Conservation (phyloP, 306 rosid species). For the Cucurbita argyrosperma region DNA sequence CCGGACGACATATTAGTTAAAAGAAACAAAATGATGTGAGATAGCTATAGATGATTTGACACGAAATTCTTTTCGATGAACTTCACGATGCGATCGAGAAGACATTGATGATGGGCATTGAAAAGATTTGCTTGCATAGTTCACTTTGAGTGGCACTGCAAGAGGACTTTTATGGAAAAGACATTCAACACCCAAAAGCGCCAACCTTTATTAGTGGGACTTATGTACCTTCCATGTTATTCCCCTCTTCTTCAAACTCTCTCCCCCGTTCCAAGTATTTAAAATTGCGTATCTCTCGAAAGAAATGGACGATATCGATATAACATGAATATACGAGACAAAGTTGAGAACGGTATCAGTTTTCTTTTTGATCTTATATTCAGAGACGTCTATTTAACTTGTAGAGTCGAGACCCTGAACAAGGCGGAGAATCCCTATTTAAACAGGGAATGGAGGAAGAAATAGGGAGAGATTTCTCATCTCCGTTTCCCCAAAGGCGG, state of each 20-base stretch:
- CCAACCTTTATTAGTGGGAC: neutral
- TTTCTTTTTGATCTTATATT: neutral
- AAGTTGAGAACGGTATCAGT: neutral
- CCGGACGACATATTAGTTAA: neutral
- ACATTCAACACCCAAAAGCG: neutral
- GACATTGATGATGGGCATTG: neutral
- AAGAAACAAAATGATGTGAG: neutral
- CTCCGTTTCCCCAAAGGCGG: no score
- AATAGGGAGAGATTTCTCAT: no score
- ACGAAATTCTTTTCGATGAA: neutral
- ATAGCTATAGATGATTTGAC: neutral
- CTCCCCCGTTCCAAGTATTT: neutral
- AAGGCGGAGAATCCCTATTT: no score
- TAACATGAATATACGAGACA: no score
- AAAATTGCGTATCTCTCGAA: no score
- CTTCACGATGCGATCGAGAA: neutral
- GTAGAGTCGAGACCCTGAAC: no score
- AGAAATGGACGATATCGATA: neutral
- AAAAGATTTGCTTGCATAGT: neutral
- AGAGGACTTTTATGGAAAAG: neutral
- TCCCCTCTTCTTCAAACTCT: neutral
- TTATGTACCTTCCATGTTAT: constrained; percentile 5
- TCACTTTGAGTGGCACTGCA: constrained; percentile 4
- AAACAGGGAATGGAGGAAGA: no score
- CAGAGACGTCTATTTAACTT: no score